Conservation (phyloP, 345 rosid species). For the Eucalyptus brandiana region DNA sequence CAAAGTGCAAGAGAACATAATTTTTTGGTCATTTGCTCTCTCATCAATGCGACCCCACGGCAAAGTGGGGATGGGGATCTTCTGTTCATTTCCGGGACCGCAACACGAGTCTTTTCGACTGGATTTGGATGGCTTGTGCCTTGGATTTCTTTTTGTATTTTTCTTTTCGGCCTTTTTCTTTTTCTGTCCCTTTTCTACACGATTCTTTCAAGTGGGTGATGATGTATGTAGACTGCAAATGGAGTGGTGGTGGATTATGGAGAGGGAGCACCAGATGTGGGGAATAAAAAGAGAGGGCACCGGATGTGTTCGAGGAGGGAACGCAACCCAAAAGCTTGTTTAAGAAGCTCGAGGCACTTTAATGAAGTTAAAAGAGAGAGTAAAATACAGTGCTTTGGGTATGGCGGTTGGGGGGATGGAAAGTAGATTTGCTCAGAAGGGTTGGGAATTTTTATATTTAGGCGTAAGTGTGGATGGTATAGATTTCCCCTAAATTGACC, state of each 20-base stretch:
- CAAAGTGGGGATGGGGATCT: background rate
- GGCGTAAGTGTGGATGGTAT: background rate
- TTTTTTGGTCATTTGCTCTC: background rate
- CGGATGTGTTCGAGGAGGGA: background rate
- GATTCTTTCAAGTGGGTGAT: background rate
- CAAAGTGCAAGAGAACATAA: background rate
- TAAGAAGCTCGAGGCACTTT: background rate
- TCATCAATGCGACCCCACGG: background rate
- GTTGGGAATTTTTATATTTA: background rate
- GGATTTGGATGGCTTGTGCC: background rate
- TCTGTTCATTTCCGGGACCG: background rate
- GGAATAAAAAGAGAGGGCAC: background rate
- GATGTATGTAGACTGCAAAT: background rate
- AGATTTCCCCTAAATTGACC: background rate
- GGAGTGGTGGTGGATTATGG: background rate
- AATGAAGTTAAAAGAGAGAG: background rate
- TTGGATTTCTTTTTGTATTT: background rate
- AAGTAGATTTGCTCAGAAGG: background rate
- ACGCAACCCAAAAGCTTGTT: background rate
- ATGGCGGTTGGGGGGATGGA: background rate
- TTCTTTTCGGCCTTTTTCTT: background rate
- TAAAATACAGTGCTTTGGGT: background rate
- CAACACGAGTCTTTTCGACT: background rate
- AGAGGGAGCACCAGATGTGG: background rate
- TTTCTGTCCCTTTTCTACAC: background rate